Conservation (phyloP, 2,329 filamentous ascomycete genomes). For the Ceratocystis harringtonii region DNA sequence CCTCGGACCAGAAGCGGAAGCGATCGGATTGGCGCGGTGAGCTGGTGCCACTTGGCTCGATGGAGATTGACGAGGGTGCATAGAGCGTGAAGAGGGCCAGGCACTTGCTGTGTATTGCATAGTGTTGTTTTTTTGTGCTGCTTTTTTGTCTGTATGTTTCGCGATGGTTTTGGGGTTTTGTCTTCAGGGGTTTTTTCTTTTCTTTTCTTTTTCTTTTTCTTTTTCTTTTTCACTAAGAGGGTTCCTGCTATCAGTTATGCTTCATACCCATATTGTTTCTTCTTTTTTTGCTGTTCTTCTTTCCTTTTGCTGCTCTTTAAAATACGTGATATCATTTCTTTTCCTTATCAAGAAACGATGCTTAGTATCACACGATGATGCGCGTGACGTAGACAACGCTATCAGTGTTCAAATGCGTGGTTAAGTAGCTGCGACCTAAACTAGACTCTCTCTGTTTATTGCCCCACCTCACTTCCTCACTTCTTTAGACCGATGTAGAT, state of each 20-base stretch:
- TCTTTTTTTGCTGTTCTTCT: not conserved
- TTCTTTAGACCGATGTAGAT: too few relatives aligned
- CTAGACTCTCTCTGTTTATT: too few relatives aligned
- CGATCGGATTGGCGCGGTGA: conserved; percentile 14
- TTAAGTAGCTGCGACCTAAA: too few relatives aligned
- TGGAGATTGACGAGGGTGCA: conserved; percentile 14
- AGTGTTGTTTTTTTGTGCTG: not conserved
- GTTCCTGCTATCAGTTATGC: not conserved
- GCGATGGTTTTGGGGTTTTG: not conserved
- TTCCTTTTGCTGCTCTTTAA: not conserved
- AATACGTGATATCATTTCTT: not conserved
- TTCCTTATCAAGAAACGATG: too few relatives aligned
- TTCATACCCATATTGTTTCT: conserved; percentile 13
- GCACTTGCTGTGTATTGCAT: not conserved
- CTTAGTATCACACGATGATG: too few relatives aligned
- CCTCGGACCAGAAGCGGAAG: conserved; percentile 16
- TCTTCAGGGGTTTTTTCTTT: not conserved
- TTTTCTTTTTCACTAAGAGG: not conserved
- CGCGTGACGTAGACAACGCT: too few relatives aligned
- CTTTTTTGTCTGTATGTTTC: conserved; percentile 1
- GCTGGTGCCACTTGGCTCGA: conserved; percentile 8
- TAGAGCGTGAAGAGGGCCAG: not conserved
- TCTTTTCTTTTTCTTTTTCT: conserved; percentile 3
- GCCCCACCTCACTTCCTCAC: too few relatives aligned
- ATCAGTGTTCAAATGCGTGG: too few relatives aligned